A percentile compares a stretch with the other conserved stretches of the same genome.
phyloP scores from a whole-genome alignment of 176 grass and related monocot genomes.

The Stipa capillata region DNA sequence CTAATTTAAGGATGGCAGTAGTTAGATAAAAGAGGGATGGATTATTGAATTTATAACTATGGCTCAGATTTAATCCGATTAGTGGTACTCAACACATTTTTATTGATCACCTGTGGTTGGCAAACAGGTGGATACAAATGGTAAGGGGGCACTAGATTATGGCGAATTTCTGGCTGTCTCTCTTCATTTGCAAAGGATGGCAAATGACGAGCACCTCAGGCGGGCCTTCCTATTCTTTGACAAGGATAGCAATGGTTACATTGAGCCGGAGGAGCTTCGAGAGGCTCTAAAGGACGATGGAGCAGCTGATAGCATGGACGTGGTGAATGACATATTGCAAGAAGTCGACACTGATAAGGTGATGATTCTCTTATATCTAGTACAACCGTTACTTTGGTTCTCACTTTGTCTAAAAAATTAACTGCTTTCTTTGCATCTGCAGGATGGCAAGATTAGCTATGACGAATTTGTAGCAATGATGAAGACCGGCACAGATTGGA shows the following conservation, averaged over 20 bases:
- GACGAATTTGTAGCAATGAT: slow-evolving; percentile 99
- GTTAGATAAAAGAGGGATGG: neutral
- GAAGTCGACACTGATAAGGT: slow-evolving; percentile 99
- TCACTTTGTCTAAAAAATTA: slow-evolving; percentile 1
- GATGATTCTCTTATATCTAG: neutral
- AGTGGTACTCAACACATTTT: neutral
- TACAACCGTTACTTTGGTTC: neutral
- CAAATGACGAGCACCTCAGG: slow-evolving; percentile 87
- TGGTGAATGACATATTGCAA: slow-evolving; percentile 89
- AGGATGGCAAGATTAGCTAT: slow-evolving; percentile 99
- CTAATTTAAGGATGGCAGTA: neutral
- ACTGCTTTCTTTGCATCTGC: neutral
- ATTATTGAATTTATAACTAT: neutral
- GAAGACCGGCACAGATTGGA: slow-evolving; percentile 99
- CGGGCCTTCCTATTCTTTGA: slow-evolving; percentile 93
- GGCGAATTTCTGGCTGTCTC: slow-evolving; percentile 92
- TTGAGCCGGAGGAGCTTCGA: slow-evolving; percentile 83
- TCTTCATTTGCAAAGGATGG: slow-evolving; percentile 98
- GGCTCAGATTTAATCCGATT: neutral
- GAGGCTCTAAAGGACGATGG: slow-evolving; percentile 80
- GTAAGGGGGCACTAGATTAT: slow-evolving; percentile 80
- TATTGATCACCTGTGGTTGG: slow-evolving; percentile 18
- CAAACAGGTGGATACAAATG: slow-evolving; percentile 90
- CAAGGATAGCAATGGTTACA: slow-evolving; percentile 92
- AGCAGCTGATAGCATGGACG: slow-evolving; percentile 74